Percentiles rank a stretch among this genome's conserved stretches.
phyloP scores from a whole-genome alignment of 148 eudicot species.

The Persicaria tinctoria region DNA sequence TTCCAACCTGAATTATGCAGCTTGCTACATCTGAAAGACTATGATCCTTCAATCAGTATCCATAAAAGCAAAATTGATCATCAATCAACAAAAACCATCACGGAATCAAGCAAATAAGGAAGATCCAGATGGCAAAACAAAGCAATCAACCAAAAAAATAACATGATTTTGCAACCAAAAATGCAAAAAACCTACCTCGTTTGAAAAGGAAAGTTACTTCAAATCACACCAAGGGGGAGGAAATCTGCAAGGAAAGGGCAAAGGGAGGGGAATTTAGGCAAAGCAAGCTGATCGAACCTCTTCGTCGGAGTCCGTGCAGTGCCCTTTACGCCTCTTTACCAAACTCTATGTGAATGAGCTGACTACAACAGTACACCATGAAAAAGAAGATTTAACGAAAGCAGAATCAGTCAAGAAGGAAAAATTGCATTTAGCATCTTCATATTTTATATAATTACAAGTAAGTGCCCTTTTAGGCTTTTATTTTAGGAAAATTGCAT shows the following conservation, averaged over 20 bases:
- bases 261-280: not conserved
- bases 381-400: not conserved
- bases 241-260: not conserved
- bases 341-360: slow-evolving; percentile 8
- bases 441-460: too few relatives aligned
- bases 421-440: not conserved
- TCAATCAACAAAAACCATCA: not conserved
- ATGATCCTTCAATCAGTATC: not conserved
- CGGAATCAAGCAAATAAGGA: not conserved
- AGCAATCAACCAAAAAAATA: not conserved
- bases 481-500: too few relatives aligned
- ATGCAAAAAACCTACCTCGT: not conserved
- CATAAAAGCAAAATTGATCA: not conserved
- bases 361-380: not conserved
- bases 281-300: slow-evolving; percentile 5
- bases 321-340: slow-evolving; percentile 9
- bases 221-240: not conserved
- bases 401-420: not conserved
- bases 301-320: not conserved
- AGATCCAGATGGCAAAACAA: slow-evolving; percentile 3
- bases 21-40: not conserved
- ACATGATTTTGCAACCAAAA: not conserved
- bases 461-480: too few relatives aligned
- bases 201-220: slow-evolving; percentile 4
- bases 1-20: not conserved